phyloP scores from a whole-genome alignment of 1,284 basidiomycete species.

The Ustilago esculenta region DNA sequence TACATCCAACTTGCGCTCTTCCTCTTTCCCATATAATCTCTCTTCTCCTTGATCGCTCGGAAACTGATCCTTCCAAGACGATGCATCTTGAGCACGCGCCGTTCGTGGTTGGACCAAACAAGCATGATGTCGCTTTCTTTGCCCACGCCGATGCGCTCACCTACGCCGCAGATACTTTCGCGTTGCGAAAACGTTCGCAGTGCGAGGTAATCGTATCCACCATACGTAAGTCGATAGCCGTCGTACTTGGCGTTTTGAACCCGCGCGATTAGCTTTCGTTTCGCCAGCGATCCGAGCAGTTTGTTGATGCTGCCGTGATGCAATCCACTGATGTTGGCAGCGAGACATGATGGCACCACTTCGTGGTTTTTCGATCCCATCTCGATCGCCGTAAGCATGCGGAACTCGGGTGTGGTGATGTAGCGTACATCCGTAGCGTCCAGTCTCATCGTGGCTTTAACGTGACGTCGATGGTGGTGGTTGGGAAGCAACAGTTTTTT shows the following conservation, averaged over 20 bases:
- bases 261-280: constrained; percentile 86
- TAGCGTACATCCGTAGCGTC: constrained; percentile 95
- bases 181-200: constrained; percentile 87
- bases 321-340: constrained; percentile 89
- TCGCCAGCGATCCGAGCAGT: constrained; percentile 85
- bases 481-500: too few relatives aligned
- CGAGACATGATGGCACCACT: constrained; percentile 86
- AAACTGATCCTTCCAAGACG: constrained; percentile 94
- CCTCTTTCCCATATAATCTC: constrained; percentile 95
- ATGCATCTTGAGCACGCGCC: constrained; percentile 91
- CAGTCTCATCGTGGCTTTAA: constrained; percentile 79
- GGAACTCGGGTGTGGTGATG: constrained; percentile 89
- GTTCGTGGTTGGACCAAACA: constrained; percentile 83
- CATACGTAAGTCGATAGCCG: constrained; percentile 95
- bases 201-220: constrained; percentile 94
- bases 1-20: constrained; percentile 99
- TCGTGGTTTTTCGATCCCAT: constrained; percentile 99
- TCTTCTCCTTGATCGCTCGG: constrained; percentile 93
- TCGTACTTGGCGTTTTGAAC: constrained; percentile 96
- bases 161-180: constrained; percentile 71
- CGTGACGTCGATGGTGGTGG: constrained; percentile 3
- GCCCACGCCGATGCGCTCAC: constrained; percentile 96
- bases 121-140: constrained; percentile 98
- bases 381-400: constrained; percentile 93
- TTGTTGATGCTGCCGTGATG: constrained; percentile 93